A percentile compares a stretch with the other conserved stretches of the same genome.
phyloP scores from a whole-genome alignment of 2,329 filamentous ascomycete species.

The Delphinella strobiligena region DNA sequence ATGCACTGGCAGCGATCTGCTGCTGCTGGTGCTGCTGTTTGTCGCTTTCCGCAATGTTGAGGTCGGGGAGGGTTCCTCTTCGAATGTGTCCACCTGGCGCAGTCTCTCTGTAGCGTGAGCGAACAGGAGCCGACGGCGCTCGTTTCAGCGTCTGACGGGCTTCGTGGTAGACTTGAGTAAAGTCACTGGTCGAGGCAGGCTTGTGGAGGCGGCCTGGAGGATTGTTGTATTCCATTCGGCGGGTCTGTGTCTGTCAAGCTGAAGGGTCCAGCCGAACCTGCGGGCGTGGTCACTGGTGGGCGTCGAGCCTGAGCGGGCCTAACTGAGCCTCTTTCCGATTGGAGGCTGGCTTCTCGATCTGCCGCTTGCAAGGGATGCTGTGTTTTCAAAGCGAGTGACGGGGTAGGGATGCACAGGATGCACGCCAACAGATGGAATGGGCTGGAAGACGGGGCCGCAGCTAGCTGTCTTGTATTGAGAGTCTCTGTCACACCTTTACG shows the following conservation, averaged over 20 bases:
- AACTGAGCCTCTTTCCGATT: no score
- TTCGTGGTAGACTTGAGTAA: neutral
- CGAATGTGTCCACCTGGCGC: conserved; percentile 5
- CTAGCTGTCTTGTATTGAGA: neutral
- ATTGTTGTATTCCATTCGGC: neutral
- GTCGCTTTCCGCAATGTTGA: conserved; percentile 5
- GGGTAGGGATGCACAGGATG: neutral
- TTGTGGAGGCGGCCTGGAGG: neutral
- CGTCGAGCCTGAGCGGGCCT: neutral
- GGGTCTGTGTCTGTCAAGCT: no score
- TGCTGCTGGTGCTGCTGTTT: no score
- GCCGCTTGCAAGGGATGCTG: neutral
- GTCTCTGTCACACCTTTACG: neutral
- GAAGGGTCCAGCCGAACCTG: neutral
- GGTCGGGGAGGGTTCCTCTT: conserved; percentile 4
- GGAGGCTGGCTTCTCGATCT: neutral
- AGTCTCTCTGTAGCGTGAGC: conserved; percentile 5
- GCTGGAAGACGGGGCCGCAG: neutral
- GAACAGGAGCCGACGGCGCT: conserved; percentile 7
- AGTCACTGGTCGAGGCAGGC: neutral
- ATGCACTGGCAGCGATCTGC: no score
- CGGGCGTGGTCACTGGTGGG: neutral
- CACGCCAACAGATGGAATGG: neutral
- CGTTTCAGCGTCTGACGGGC: conserved; percentile 2
- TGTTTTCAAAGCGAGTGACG: neutral